Evolutionary conservation across 768 basidiomycete species (phyloP).

Genomic region (Kwoniella heveanensis): DNA sequence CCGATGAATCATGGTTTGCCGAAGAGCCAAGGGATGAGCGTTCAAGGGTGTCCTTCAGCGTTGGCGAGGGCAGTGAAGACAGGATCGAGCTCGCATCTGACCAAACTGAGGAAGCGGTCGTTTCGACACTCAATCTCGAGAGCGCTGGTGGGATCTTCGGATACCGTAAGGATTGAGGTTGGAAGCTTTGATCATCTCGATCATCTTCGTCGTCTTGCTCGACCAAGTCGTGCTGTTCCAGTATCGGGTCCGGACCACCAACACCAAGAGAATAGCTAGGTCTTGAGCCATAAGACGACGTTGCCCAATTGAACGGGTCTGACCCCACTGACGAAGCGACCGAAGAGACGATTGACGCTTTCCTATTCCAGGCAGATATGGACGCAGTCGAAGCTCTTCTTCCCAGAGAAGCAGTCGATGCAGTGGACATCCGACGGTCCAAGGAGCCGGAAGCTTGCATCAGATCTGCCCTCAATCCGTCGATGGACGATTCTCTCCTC

Average conservation of each 20-base stretch:
- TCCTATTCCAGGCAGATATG: slow-evolving; percentile 4
- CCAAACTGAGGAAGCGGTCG: slow-evolving; percentile 13
- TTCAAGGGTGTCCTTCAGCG: neutral
- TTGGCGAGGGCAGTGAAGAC: neutral
- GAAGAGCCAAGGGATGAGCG: slow-evolving; percentile 6
- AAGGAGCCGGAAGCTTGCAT: slow-evolving; percentile 5
- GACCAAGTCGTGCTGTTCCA: neutral
- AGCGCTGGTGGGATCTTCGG: slow-evolving; percentile 16
- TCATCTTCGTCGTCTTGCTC: neutral
- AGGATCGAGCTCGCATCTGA: slow-evolving; percentile 6
- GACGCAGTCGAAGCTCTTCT: slow-evolving; percentile 5
- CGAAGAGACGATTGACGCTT: neutral
- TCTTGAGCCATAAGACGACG: slow-evolving; percentile 13
- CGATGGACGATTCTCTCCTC: slow-evolving; percentile 22
- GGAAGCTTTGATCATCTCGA: slow-evolving; percentile 6
- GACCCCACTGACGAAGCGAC: slow-evolving; percentile 16
- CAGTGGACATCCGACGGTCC: neutral
- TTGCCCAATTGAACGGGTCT: slow-evolving; percentile 22
- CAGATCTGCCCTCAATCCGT: slow-evolving; percentile 16
- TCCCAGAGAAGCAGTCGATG: neutral
- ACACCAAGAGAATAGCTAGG: neutral
- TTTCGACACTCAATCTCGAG: slow-evolving; percentile 15
- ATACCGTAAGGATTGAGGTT: slow-evolving; percentile 22
- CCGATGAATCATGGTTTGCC: neutral
- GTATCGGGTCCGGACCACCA: neutral